A percentile compares a stretch with the other conserved stretches of the same genome.
Conservation (phyloP, 2,329 filamentous ascomycete species). For the Cordyceps pruinosa region DNA sequence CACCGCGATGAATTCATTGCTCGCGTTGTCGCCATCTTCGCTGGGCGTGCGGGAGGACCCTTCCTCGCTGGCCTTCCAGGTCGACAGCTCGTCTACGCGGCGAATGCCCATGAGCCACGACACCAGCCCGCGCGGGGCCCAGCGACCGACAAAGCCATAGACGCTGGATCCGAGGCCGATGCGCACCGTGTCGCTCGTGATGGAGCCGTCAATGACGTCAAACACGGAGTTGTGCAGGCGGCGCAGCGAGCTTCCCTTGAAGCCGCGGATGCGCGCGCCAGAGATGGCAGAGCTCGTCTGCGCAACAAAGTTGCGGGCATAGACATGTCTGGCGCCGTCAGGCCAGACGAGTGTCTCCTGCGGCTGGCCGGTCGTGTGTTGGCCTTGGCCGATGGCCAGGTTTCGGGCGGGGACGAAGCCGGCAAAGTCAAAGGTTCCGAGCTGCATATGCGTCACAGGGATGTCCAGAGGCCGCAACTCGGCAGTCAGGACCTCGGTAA, state of each 20-base stretch:
- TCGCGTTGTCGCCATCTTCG: constrained; percentile 27
- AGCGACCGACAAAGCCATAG: constrained; percentile 79
- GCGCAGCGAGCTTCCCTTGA: constrained; percentile 64
- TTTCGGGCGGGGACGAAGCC: constrained; percentile 48
- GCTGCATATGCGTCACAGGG: constrained; percentile 77
- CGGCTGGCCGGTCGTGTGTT: constrained; percentile 36
- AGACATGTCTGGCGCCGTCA: constrained; percentile 51
- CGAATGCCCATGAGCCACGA: constrained; percentile 88
- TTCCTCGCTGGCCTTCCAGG: constrained; percentile 42
- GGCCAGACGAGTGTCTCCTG: constrained; percentile 55
- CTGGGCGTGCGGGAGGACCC: constrained; percentile 31
- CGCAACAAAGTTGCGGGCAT: constrained; percentile 54
- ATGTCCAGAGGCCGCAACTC: constrained; percentile 73
- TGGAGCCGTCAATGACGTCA: constrained; percentile 69
- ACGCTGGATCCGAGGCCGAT: constrained; percentile 78
- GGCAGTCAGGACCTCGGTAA: constrained; percentile 70
- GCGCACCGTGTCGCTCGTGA: constrained; percentile 57
- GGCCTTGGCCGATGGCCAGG: constrained; percentile 26
- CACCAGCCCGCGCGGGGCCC: constrained; percentile 71
- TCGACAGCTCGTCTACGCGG: constrained; percentile 49
- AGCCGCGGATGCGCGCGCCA: constrained; percentile 49
- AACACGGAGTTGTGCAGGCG: constrained; percentile 84
- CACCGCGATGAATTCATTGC: constrained; percentile 47
- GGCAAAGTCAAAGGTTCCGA: constrained; percentile 84
- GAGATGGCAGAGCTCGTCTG: constrained; percentile 50